Percentiles rank a stretch among this genome's conserved stretches.
phyloP scores from a whole-genome alignment of 805 yeast genomes.

The Starmerella potacharoeniae region DNA sequence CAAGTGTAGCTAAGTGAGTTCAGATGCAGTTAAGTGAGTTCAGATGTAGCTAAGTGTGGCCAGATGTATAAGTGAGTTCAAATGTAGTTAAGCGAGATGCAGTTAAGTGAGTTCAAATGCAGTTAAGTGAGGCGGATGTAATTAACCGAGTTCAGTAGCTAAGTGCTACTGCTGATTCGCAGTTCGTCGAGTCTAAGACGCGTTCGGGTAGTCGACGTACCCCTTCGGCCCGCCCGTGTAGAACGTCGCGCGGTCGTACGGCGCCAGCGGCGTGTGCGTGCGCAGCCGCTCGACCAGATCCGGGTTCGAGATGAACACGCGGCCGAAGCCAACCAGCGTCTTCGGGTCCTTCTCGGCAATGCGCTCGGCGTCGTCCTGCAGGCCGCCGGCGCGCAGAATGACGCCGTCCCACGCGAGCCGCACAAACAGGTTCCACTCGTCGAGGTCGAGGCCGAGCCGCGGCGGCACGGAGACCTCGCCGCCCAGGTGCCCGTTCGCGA shows the following conservation, averaged over 20 bases:
- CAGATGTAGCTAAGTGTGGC: too few species aligned
- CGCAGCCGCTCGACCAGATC: conserved; percentile 40
- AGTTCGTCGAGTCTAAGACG: too few species aligned
- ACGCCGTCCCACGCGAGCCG: conserved; percentile 21
- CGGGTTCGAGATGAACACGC: conserved; percentile 45
- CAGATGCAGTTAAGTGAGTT: too few species aligned
- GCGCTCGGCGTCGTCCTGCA: conserved; percentile 1
- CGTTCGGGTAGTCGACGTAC: conserved; percentile 35
- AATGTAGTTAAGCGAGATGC: too few species aligned
- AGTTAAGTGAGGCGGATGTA: too few species aligned
- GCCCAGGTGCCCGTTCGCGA: conserved; percentile 17
- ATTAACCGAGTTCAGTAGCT: too few species aligned
- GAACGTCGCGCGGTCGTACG: conserved; percentile 41
- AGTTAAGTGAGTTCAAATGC: too few species aligned
- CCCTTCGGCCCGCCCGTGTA: conserved; percentile 34
- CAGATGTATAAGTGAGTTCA: too few species aligned
- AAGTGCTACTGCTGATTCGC: too few species aligned
- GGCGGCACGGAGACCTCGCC: not conserved
- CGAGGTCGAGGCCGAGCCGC: conserved; percentile 12
- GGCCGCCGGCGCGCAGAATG: conserved; percentile 21
- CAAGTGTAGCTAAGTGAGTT: too few species aligned
- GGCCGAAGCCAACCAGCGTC: conserved; percentile 34
- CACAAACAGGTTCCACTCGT: conserved; percentile 20
- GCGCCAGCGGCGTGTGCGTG: conserved; percentile 32
- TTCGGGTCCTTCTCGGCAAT: conserved; percentile 24